Percentiles rank a stretch among this genome's conserved stretches.
These are phyloP conservation scores for Verticillium albo-atrum DNA, from an alignment of 2,329 filamentous ascomycete species.

Conservation along the genomic window DNA sequence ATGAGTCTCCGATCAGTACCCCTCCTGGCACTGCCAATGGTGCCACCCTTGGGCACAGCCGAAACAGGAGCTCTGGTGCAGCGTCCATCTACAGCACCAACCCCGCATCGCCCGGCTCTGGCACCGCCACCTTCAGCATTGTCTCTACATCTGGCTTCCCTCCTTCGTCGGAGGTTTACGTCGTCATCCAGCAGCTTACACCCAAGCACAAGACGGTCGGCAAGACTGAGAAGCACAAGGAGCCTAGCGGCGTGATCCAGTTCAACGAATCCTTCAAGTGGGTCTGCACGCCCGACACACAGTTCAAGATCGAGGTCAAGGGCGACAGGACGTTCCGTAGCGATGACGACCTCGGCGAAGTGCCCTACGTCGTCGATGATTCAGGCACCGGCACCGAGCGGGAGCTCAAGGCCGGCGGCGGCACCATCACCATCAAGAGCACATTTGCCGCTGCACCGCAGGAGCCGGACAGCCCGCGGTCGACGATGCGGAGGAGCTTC, in stretches of 20 bases:
- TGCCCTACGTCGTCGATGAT: conserved; percentile 89
- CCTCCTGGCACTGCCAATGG: conserved; percentile 30
- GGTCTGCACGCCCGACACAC: conserved; percentile 72
- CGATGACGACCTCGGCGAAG: conserved; percentile 80
- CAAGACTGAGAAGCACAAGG: conserved; percentile 90
- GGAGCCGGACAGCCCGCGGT: conserved; percentile 38
- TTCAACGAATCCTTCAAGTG: conserved; percentile 80
- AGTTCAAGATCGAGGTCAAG: conserved; percentile 83
- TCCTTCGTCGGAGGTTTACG: conserved; percentile 70
- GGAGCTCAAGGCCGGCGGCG: conserved; percentile 67
- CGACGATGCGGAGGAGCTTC: conserved; percentile 47
- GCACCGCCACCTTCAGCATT: conserved; percentile 76
- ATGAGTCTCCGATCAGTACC: conserved; percentile 14
- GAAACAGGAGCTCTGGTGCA: conserved; percentile 56
- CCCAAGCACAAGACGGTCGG: conserved; percentile 74
- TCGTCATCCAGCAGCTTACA: conserved; percentile 63
- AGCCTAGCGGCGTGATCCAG: conserved; percentile 56
- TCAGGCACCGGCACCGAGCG: conserved; percentile 64
- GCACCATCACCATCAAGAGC: conserved; percentile 69
- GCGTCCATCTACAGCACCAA: conserved; percentile 64
- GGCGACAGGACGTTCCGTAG: conserved; percentile 81
- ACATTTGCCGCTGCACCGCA: conserved; percentile 57
- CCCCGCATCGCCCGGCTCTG: conserved; percentile 57
- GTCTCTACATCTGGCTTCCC: conserved; percentile 77
- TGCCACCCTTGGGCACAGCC: conserved; percentile 31